A percentile compares a stretch with the other conserved stretches of the same genome.
phyloP scores from a whole-genome alignment of 441 rosid genomes.

The Biscutella laevigata region DNA sequence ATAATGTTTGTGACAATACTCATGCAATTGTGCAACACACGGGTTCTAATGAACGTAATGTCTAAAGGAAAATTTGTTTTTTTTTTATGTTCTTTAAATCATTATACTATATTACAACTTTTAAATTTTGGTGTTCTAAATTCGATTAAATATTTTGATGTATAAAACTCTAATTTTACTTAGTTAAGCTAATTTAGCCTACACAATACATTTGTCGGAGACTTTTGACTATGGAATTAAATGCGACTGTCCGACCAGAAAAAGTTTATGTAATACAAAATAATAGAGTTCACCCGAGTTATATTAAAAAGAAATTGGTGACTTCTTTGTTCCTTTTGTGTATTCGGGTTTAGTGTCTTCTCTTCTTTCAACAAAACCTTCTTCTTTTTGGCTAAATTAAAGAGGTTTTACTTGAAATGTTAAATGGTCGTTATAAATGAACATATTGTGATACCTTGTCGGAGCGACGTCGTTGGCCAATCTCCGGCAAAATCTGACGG shows the following conservation, averaged over 20 bases:
- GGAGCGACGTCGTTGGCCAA: slow-evolving; percentile 52
- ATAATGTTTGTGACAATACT: not conserved
- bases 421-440: not conserved
- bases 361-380: not conserved
- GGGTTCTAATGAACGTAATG: too few relatives aligned
- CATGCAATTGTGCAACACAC: slow-evolving; percentile 11
- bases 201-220: slow-evolving; percentile 7
- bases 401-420: not conserved
- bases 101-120: too few relatives aligned
- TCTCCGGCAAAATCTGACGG: slow-evolving; percentile 79
- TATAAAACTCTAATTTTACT: too few relatives aligned
- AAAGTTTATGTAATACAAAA: slow-evolving; percentile 32
- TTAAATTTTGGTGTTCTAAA: too few relatives aligned
- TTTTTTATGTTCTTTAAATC: too few relatives aligned
- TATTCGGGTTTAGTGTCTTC: not conserved
- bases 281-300: too few relatives aligned
- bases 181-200: too few relatives aligned
- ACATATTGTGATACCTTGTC: slow-evolving; percentile 45
- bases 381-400: not conserved
- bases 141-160: too few relatives aligned
- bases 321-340: not conserved
- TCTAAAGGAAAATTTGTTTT: too few relatives aligned
- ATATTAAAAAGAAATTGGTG: too few relatives aligned
- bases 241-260: not conserved
- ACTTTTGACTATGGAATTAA: slow-evolving; percentile 3